phyloP scores from a whole-genome alignment of 495 filamentous ascomycete genomes.

The Trichocladium uniseriatum region DNA sequence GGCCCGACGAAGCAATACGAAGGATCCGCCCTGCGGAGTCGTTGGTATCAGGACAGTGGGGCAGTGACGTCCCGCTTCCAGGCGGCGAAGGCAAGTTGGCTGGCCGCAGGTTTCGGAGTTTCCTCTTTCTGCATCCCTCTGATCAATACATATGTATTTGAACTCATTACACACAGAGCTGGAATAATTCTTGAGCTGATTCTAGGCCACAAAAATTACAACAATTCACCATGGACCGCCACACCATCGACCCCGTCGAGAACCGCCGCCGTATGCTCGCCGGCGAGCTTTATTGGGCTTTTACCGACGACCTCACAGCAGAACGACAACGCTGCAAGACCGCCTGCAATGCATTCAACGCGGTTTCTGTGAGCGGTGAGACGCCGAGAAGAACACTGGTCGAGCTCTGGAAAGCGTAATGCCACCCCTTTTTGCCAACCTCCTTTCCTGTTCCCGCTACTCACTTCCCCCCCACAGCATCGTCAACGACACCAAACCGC shows the following conservation, averaged over 20 bases:
- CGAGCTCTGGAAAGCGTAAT: constrained; percentile 69
- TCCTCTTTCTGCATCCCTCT: no score
- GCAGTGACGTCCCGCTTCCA: no score
- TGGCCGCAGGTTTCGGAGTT: no score
- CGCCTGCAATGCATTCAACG: constrained; percentile 55
- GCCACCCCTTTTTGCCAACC: constrained; percentile 16
- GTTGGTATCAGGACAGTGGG: no score
- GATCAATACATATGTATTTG: no score
- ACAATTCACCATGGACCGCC: background rate
- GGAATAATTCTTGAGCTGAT: no score
- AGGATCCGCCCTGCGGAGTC: no score
- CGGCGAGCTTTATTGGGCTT: constrained; percentile 45
- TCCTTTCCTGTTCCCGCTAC: no score
- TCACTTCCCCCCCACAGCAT: constrained; percentile 35
- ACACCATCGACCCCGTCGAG: constrained; percentile 23
- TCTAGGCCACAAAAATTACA: no score
- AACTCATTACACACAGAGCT: no score
- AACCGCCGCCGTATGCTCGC: constrained; percentile 41
- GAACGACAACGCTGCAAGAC: constrained; percentile 50
- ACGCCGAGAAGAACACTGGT: constrained; percentile 48
- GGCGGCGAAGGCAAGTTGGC: no score
- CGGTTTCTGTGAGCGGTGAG: constrained; percentile 36
- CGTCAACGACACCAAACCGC: constrained; percentile 48
- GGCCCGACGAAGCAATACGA: no score
- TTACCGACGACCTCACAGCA: constrained; percentile 37